Evolutionary conservation across 176 grass and related monocot species (phyloP).

Genomic region (Leersia perrieri): DNA sequence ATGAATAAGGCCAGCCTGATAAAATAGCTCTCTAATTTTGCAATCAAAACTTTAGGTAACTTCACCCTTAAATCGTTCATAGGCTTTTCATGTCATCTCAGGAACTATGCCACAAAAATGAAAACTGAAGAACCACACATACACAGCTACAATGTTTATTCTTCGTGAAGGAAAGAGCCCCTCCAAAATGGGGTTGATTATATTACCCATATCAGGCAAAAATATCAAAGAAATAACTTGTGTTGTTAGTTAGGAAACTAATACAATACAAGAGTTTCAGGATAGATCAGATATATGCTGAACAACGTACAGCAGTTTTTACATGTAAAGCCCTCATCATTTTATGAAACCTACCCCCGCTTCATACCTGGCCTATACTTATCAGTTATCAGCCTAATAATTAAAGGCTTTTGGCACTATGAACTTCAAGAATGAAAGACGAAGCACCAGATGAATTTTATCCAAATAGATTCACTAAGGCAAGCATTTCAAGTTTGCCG

Average conservation of each 20-base stretch:
- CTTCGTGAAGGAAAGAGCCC: constrained; percentile 1
- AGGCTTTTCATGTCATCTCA: not conserved
- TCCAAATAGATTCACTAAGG: constrained; percentile 43
- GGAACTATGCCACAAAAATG: not conserved
- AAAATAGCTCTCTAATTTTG: not conserved
- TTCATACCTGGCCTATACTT: constrained; percentile 43
- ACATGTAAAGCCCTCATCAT: constrained; percentile 40
- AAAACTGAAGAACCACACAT: not conserved
- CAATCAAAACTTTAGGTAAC: not conserved
- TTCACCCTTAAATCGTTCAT: not conserved
- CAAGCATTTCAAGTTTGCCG: constrained; percentile 29
- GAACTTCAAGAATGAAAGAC: constrained; percentile 30
- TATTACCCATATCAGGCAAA: constrained; percentile 28
- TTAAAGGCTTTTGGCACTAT: constrained; percentile 43
- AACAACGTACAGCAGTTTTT: constrained; percentile 40
- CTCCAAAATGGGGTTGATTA: not conserved
- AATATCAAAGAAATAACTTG: constrained; percentile 36
- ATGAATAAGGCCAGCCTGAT: not conserved
- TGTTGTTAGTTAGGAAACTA: constrained; percentile 43
- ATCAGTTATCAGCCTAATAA: constrained; percentile 43
- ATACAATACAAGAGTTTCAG: constrained; percentile 44
- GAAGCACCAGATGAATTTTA: constrained; percentile 26
- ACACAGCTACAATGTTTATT: not conserved
- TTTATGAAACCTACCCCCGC: constrained; percentile 31
- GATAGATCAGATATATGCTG: constrained; percentile 44